These are phyloP conservation scores for Vachellia collinsii DNA, from an alignment of 306 rosid genomes.

Conservation along the genomic window DNA sequence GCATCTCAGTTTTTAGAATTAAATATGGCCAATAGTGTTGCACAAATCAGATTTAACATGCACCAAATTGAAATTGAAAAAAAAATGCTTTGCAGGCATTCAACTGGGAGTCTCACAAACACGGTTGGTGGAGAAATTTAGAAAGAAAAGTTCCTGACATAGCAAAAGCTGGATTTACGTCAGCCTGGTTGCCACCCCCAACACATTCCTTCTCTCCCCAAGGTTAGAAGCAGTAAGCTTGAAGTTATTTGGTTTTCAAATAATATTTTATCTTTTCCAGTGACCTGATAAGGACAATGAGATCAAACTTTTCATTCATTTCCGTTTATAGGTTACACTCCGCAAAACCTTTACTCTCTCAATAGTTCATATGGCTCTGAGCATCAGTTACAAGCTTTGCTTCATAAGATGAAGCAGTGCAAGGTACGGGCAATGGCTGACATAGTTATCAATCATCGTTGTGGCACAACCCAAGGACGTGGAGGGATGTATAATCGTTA, in stretches of 20 bases:
- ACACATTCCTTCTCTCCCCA: constrained; percentile 75
- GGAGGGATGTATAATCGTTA: constrained; percentile 89
- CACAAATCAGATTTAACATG: constrained; percentile 23
- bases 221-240: constrained; percentile 53
- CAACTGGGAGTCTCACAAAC: constrained; percentile 91
- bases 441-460: constrained; percentile 86
- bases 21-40: constrained; percentile 9
- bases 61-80: background rate
- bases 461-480: constrained; percentile 74
- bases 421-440: constrained; percentile 87
- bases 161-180: constrained; percentile 79
- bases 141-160: constrained; percentile 74
- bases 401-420: constrained; percentile 74
- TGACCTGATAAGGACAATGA: background rate
- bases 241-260: background rate
- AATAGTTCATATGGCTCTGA: constrained; percentile 83
- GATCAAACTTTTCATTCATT: constrained; percentile 7
- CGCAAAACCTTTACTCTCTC: constrained; percentile 84
- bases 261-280: constrained; percentile 20
- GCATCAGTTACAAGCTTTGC: constrained; percentile 65
- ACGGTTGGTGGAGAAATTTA: constrained; percentile 81
- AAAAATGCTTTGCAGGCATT: constrained; percentile 62
- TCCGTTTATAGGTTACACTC: constrained; percentile 70
- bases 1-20: constrained; percentile 5
- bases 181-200: constrained; percentile 95